Percentiles rank a stretch among this genome's conserved stretches.
Conservation (phyloP, 1,139 yeast species). For the Pichia sp. region DNA sequence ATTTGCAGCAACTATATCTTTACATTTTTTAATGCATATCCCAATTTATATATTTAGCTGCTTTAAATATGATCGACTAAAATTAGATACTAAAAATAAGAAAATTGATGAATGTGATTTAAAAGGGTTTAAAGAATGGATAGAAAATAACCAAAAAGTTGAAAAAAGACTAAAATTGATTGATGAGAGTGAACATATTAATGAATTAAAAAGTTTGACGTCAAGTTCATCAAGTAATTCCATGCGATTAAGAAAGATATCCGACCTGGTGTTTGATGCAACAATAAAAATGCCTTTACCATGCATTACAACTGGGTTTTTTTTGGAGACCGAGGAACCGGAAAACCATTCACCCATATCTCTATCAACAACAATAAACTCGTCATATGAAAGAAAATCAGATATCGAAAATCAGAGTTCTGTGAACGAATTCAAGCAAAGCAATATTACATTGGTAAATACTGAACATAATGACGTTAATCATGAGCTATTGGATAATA, state of each 20-base stretch:
- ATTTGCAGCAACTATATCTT: background rate
- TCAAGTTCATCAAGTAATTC: background rate
- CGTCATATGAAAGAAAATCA: background rate
- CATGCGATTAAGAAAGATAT: background rate
- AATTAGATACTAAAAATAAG: background rate
- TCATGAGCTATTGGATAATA: background rate
- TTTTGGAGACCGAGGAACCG: background rate
- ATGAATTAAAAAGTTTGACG: background rate
- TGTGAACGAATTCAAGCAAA: background rate
- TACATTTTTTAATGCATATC: slow-evolving; percentile 9
- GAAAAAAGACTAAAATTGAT: background rate
- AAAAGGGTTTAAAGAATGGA: slow-evolving; percentile 3
- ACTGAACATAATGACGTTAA: background rate
- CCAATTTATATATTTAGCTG: slow-evolving; percentile 4
- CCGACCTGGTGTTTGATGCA: background rate
- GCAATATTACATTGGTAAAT: background rate
- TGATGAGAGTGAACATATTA: background rate
- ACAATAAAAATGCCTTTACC: background rate
- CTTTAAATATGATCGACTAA: background rate
- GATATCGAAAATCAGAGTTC: background rate
- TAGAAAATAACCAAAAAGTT: background rate
- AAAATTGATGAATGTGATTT: background rate
- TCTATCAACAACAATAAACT: background rate
- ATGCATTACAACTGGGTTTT: background rate
- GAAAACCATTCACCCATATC: background rate